A percentile compares a stretch with the other conserved stretches of the same genome.
These are phyloP conservation scores for Cutaneotrichosporon curvatum DNA, from an alignment of 1,284 basidiomycete genomes.

Conservation along the genomic window DNA sequence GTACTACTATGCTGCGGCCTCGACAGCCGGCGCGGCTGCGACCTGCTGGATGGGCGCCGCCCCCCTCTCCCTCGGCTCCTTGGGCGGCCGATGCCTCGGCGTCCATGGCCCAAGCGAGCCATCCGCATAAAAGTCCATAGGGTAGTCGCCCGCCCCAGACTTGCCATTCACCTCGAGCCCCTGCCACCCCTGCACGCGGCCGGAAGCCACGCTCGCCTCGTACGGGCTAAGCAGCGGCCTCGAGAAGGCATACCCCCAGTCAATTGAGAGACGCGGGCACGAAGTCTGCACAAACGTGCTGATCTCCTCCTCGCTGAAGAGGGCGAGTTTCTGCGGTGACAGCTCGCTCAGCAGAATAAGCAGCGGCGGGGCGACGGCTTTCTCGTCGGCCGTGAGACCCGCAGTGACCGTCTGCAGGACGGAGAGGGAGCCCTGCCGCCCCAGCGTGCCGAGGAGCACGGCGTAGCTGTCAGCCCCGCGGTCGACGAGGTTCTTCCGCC, in stretches of 20 bases:
- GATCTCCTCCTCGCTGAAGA: constrained; percentile 52
- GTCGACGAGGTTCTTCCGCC: constrained; percentile 57
- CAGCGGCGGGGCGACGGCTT: constrained; percentile 54
- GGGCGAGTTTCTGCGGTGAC: constrained; percentile 82
- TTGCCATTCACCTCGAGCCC: constrained; percentile 33
- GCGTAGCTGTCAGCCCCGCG: constrained; percentile 60
- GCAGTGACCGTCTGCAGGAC: constrained; percentile 79
- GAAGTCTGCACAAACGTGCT: constrained; percentile 23
- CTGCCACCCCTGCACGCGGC: constrained; percentile 53
- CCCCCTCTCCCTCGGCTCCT: neutral
- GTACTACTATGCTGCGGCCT: neutral
- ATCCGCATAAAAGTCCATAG: constrained; percentile 91
- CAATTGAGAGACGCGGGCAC: constrained; percentile 54
- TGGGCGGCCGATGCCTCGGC: constrained; percentile 31
- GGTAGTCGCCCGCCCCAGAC: constrained; percentile 54
- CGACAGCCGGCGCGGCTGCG: neutral
- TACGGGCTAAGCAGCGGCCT: constrained; percentile 87
- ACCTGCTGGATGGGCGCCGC: neutral
- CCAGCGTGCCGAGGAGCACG: constrained; percentile 90
- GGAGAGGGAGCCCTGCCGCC: constrained; percentile 84
- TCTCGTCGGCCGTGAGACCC: constrained; percentile 47
- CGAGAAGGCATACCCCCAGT: constrained; percentile 96
- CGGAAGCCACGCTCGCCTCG: constrained; percentile 82
- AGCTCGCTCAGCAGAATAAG: constrained; percentile 84
- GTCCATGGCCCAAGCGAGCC: constrained; percentile 45